Evolutionary conservation across 2,329 filamentous ascomycete species (phyloP), one percentile per base, ranked within the genome.

Genomic region (Aspergillus phoenicis): DNA sequence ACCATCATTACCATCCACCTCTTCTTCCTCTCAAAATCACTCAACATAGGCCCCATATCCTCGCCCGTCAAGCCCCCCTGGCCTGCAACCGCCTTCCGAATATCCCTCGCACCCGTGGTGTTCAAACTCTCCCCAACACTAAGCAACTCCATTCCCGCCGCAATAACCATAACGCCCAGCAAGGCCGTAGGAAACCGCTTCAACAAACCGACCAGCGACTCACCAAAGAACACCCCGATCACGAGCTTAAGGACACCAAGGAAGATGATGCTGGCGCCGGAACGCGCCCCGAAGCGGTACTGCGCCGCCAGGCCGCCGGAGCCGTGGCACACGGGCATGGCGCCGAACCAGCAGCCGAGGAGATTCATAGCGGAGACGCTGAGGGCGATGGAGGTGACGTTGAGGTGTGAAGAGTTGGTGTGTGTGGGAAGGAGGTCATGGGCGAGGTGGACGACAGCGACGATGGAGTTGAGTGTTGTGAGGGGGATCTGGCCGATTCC

Each of bases 271-370:
- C 89, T 93, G 0, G 91, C 87, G 8, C 94, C 94, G 61, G 91
- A 96, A 52, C 94, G 88, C 4, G 94, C 93, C 0, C 94, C 94
- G 68, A 98, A 98, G 4, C 92, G 87, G 74, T 92, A 91, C 74
- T 98, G 94, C 0, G 90, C 95, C 5, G 95, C 95, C 0, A 98
- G 81, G 0, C 94, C 94, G 2, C 94, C 94, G 0, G 92, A 92
- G 5, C 94, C 94, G 73, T 98, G 95, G 72, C 95, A 98, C 4
- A 95, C 88, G 3, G 94, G 95, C 95, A 97, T 98, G 5, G 90
- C 90, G 52, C 93, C 93, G 70, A 97, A 96, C 91, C 91, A 96
- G 70, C 91, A 93, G 15, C 90, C 90, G 1, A 90, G 75, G 3
- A 97, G 80, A 73, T 98, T 98, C 86, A 97, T 96, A 2, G 82